These are phyloP conservation scores for Stagonosporopsis vannaccii DNA, from an alignment of 2,329 filamentous ascomycete species.

Conservation along the genomic window DNA sequence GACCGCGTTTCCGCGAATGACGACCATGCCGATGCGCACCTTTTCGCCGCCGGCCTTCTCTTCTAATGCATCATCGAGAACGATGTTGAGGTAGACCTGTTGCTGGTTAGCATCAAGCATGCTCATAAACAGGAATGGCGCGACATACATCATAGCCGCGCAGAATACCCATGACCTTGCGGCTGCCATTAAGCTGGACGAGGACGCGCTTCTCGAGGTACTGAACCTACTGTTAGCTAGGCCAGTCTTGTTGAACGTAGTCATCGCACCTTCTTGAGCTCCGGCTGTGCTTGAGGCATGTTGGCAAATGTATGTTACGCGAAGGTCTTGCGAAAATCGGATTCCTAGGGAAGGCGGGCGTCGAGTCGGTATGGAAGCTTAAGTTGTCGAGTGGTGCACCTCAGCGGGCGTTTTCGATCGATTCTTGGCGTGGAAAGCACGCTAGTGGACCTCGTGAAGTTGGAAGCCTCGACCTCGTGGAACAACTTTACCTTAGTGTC, in stretches of 20 bases:
- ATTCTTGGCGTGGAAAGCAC: conserved; percentile 23
- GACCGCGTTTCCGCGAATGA: conserved; percentile 97
- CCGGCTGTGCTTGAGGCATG: conserved; percentile 98
- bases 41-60: conserved; percentile 94
- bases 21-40: conserved; percentile 88
- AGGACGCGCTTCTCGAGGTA: conserved; percentile 99
- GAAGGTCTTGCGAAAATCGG: conserved; percentile 1
- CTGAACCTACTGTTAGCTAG: conserved; percentile 59
- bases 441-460: conserved; percentile 18
- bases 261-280: conserved; percentile 87
- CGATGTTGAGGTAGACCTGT: conserved; percentile 97
- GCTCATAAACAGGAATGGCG: not conserved
- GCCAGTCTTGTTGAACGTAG: not conserved
- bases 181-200: conserved; percentile 95
- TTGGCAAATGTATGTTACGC: conserved; percentile 49
- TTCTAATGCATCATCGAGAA: conserved; percentile 94
- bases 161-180: conserved; percentile 93
- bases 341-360: not conserved
- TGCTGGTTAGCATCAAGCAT: conserved; percentile 2
- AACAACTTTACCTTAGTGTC: not conserved
- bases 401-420: conserved; percentile 26
- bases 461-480: conserved; percentile 6
- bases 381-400: not conserved
- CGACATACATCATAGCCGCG: conserved; percentile 89
- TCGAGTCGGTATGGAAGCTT: conserved; percentile 6